Base-by-base conservation (phyloP, 169 alveolate species). In the Plasmodium blacklocki region DNA sequence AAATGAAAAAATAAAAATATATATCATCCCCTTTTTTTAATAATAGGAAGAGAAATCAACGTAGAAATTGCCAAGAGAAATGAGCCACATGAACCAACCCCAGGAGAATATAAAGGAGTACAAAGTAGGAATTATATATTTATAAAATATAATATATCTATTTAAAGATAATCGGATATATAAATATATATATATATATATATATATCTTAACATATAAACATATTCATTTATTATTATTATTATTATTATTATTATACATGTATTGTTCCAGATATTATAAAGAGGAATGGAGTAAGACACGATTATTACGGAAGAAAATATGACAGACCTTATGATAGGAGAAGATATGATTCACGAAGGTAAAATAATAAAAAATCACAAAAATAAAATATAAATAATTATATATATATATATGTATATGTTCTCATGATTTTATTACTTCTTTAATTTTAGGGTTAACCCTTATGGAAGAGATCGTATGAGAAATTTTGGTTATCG, bases 71-170 rank as follows among this genome's bases (percentile, higher is more conserved):
- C 90, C 62, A 80, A 68, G 49, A 59, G 90, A 67, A 68, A 80
- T 60, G 90, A 80, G 45, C 90, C 90, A 14, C 80, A 80, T 59
- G 90, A 80, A n/a, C 90, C 90, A 80, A 80, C 90, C 19, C 90
- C 90, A 26, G 90, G 90, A 29, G 83, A 80, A 47, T 80, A 80
- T 54, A 80, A 80, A 26, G 90, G 90, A 80, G 45, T 68, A 29
- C 78, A 80, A 66, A 80, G 90, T 80, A 80, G 21, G 59, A 7
- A 62, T 49, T 60, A 50, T 45, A 19, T 12, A 12, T 32, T 12
- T 18, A 54, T 18, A 54, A 5, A 32, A 32, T 32, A 32, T 32
- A 32, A 32, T 32, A 32, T 32, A 32, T 63, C 2, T 29, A 64
- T 3, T 64, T 0, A 21, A 21, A 29, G 54, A 4, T 47, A n/a